Conservation (phyloP, 208 protist genomes). For the Entamoeba invadens region DNA sequence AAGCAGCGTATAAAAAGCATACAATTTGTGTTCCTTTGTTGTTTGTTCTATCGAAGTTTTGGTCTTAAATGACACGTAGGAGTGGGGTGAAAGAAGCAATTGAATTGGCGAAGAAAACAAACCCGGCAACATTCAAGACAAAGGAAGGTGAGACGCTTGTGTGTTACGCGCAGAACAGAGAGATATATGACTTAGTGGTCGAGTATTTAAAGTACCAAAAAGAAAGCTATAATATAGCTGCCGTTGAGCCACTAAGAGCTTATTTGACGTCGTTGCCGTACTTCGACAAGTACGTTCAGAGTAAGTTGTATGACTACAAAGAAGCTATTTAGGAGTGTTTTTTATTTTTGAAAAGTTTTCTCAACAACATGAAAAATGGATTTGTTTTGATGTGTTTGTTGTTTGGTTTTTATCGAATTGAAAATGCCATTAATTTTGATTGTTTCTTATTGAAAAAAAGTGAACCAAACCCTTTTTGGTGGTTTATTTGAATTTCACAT, state of each 20-base stretch:
- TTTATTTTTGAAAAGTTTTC: too few species aligned
- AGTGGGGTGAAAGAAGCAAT: neutral
- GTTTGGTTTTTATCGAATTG: too few species aligned
- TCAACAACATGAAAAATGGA: too few species aligned
- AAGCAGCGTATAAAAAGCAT: neutral
- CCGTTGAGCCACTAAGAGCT: neutral
- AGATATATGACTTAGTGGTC: neutral
- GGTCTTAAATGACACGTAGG: too few species aligned
- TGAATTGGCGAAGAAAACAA: neutral
- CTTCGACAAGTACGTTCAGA: neutral
- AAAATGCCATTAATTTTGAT: too few species aligned
- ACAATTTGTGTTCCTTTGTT: neutral
- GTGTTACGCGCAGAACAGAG: neutral
- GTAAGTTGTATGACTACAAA: neutral
- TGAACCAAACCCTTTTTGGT: too few species aligned
- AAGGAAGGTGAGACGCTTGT: neutral
- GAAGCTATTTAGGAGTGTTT: too few species aligned
- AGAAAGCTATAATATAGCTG: neutral
- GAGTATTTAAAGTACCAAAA: constrained; percentile 1
- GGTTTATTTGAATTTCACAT: too few species aligned
- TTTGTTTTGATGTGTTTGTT: too few species aligned
- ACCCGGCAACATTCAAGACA: neutral
- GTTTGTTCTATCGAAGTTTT: too few species aligned
- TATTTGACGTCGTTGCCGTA: neutral
- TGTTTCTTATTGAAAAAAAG: too few species aligned